Evolutionary conservation across 441 rosid species (phyloP).

Genomic region (Arabidopsis lyrata): DNA sequence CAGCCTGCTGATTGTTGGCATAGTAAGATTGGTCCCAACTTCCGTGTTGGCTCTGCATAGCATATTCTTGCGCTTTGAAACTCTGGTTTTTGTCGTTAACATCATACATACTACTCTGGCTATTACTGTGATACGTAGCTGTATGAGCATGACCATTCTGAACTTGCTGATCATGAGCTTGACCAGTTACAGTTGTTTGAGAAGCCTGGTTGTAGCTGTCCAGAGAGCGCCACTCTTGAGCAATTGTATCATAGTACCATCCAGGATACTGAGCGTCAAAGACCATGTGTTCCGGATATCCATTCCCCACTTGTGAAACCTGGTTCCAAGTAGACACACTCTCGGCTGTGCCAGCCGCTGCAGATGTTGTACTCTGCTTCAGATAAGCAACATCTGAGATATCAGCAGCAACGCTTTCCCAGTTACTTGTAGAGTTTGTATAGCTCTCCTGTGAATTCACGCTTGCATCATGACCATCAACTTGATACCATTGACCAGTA

Average conservation of each 20-base stretch:
- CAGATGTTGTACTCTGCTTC: slow-evolving; percentile 67
- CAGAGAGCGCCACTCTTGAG: slow-evolving; percentile 72
- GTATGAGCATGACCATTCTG: slow-evolving; percentile 59
- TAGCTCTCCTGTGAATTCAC: slow-evolving; percentile 47
- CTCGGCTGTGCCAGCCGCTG: slow-evolving; percentile 58
- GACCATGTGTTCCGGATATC: slow-evolving; percentile 87
- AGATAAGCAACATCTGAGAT: slow-evolving; percentile 61
- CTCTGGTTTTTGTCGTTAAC: slow-evolving; percentile 47
- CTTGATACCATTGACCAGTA: slow-evolving; percentile 90
- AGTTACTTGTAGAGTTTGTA: slow-evolving; percentile 48
- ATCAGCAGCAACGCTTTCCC: slow-evolving; percentile 51
- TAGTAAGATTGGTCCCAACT: slow-evolving; percentile 60
- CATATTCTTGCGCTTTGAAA: slow-evolving; percentile 52
- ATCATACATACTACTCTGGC: slow-evolving; percentile 43
- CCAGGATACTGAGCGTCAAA: slow-evolving; percentile 96
- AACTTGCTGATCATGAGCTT: slow-evolving; percentile 55
- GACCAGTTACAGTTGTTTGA: slow-evolving; percentile 51
- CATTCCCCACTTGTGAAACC: slow-evolving; percentile 65
- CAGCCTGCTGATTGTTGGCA: slow-evolving; percentile 52
- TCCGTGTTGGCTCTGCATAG: slow-evolving; percentile 52
- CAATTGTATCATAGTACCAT: slow-evolving; percentile 85
- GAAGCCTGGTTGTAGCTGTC: slow-evolving; percentile 70
- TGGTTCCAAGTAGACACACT: slow-evolving; percentile 70
- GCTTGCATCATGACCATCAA: slow-evolving; percentile 53
- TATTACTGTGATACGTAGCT: slow-evolving; percentile 49